Evolutionary conservation across 495 filamentous ascomycete species (phyloP).

Genomic region (Cladorrhinum samala): DNA sequence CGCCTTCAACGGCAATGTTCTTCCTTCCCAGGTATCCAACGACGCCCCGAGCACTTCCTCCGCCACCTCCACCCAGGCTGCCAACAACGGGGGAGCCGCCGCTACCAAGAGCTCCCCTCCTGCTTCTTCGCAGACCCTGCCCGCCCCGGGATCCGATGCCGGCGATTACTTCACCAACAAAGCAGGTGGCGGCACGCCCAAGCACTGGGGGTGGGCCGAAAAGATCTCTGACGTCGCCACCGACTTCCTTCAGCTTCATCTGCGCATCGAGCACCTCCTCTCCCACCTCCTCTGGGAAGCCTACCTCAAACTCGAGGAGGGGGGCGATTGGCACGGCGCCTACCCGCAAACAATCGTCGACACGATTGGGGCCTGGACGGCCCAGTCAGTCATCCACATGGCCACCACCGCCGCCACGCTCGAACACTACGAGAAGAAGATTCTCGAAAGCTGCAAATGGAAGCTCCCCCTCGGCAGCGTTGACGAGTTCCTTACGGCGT

Average conservation of each 20-base stretch:
- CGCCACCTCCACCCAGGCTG: constrained; percentile 6
- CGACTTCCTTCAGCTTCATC: constrained; percentile 21
- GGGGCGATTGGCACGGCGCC: constrained; percentile 26
- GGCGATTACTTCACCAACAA: constrained; percentile 23
- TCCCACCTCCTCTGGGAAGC: constrained; percentile 28
- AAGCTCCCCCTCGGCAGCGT: constrained; percentile 15
- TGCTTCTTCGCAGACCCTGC: constrained; percentile 13
- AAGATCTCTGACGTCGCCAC: constrained; percentile 23
- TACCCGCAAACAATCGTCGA: constrained; percentile 33
- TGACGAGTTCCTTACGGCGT: constrained; percentile 26
- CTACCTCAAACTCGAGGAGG: constrained; percentile 19
- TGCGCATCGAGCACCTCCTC: constrained; percentile 32
- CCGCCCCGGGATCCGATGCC: constrained; percentile 18
- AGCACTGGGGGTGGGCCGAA: constrained; percentile 30
- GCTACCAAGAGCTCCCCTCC: constrained; percentile 11
- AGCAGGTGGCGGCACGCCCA: constrained; percentile 33
- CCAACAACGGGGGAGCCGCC: constrained; percentile 12
- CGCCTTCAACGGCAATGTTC: constrained; percentile 22
- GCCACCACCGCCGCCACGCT: constrained; percentile 30
- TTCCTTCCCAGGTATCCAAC: constrained; percentile 10
- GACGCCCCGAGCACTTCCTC: constrained; percentile 1
- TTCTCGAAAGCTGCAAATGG: constrained; percentile 24
- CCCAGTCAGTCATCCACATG: constrained; percentile 33
- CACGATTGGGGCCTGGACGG: constrained; percentile 30
- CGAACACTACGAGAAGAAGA: constrained; percentile 28